Evolutionary conservation across 2,329 filamentous ascomycete genomes (phyloP).

Genomic region (Colletotrichum sp.): DNA sequence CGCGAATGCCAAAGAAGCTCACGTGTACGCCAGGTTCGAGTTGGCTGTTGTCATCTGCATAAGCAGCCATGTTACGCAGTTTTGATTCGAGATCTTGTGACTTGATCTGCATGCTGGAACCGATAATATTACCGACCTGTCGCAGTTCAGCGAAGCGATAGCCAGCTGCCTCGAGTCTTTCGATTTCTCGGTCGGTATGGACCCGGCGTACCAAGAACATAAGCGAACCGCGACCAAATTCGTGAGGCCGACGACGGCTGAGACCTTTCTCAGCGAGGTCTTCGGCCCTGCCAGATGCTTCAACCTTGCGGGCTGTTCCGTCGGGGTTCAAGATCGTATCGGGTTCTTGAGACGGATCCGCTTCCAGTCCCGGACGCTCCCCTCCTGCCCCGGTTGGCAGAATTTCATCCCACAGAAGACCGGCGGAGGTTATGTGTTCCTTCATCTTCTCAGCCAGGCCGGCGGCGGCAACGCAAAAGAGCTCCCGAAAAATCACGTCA

Average conservation of each 20-base stretch:
- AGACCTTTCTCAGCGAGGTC: constrained; percentile 47
- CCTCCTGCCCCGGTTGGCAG: constrained; percentile 62
- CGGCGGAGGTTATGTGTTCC: constrained; percentile 66
- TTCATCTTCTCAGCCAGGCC: constrained; percentile 73
- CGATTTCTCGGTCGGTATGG: constrained; percentile 60
- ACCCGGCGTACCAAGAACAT: constrained; percentile 78
- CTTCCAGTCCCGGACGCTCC: constrained; percentile 21
- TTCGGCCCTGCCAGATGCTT: constrained; percentile 25
- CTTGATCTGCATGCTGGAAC: constrained; percentile 76
- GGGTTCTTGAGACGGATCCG: background rate
- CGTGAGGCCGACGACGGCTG: constrained; percentile 27
- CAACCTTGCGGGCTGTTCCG: constrained; percentile 15
- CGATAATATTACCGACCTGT: constrained; percentile 72
- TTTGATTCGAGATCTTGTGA: constrained; percentile 63
- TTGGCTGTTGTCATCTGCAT: constrained; percentile 51
- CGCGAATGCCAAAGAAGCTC: constrained; percentile 62
- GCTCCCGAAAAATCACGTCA: constrained; percentile 77
- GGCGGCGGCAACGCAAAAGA: constrained; percentile 81
- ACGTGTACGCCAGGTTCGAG: constrained; percentile 60
- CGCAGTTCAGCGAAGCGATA: constrained; percentile 77
- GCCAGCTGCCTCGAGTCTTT: constrained; percentile 71
- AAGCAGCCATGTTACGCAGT: constrained; percentile 68
- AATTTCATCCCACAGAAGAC: constrained; percentile 78
- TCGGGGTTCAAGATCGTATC: constrained; percentile 8
- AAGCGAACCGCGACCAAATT: constrained; percentile 74